A percentile compares a stretch with the other conserved stretches of the same genome.
Evolutionary conservation across 2,329 filamentous ascomycete species (phyloP).

Genomic region (Cytospora mali): DNA sequence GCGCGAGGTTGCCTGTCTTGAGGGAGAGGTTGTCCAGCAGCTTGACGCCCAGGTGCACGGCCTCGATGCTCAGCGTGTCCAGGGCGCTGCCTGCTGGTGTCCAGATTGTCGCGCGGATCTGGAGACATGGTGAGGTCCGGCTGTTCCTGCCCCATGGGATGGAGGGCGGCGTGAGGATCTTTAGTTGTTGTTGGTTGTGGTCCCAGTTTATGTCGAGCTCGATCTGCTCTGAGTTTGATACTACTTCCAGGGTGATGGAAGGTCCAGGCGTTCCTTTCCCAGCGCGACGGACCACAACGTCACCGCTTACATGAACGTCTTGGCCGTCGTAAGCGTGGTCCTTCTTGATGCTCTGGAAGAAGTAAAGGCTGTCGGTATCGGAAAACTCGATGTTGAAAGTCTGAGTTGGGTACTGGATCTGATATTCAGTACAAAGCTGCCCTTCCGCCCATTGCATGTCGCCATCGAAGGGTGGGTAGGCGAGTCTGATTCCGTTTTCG

Average conservation of each 20-base stretch:
- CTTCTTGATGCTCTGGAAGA: slow-evolving; percentile 43
- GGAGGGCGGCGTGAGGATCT: slow-evolving; percentile 43
- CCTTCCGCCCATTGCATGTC: slow-evolving; percentile 29
- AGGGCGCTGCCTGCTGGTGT: slow-evolving; percentile 46
- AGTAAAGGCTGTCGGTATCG: slow-evolving; percentile 39
- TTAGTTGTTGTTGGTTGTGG: slow-evolving; percentile 41
- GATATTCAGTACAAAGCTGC: slow-evolving; percentile 31
- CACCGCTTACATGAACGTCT: slow-evolving; percentile 46
- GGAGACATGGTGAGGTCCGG: slow-evolving; percentile 46
- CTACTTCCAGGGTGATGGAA: slow-evolving; percentile 47
- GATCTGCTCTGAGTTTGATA: slow-evolving; percentile 49
- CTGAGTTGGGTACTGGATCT: slow-evolving; percentile 35
- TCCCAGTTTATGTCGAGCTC: slow-evolving; percentile 39
- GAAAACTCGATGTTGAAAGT: slow-evolving; percentile 41
- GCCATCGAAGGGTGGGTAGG: slow-evolving; percentile 35
- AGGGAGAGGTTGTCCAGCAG: slow-evolving; percentile 46
- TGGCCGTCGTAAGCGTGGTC: slow-evolving; percentile 32
- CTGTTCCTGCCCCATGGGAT: slow-evolving; percentile 30
- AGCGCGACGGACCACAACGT: slow-evolving; percentile 47
- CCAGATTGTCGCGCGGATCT: slow-evolving; percentile 51
- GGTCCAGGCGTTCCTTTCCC: slow-evolving; percentile 39
- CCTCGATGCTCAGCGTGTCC: slow-evolving; percentile 40
- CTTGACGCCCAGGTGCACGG: slow-evolving; percentile 44
- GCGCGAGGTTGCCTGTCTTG: slow-evolving; percentile 34
- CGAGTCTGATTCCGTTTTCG: slow-evolving; percentile 29